phyloP scores from a whole-genome alignment of 345 rosid genomes.

The Toxicodendron radicans region DNA sequence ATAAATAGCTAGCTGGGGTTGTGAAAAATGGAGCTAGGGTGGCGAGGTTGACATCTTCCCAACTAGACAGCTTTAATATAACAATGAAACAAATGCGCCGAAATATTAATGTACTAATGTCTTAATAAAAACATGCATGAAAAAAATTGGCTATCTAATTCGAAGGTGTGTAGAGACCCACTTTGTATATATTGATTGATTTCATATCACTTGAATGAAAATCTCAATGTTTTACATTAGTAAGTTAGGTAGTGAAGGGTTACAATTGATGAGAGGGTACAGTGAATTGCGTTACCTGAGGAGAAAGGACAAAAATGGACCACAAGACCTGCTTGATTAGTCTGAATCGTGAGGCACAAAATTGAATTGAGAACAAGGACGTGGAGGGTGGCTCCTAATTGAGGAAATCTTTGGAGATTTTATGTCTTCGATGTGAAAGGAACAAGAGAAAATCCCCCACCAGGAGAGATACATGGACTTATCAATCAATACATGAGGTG shows the following conservation, averaged over 20 bases:
- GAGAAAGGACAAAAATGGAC: constrained; percentile 31
- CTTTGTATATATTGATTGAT: background rate
- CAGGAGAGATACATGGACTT: constrained; percentile 25
- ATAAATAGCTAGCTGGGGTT: constrained; percentile 10
- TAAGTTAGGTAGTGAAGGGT: constrained; percentile 1
- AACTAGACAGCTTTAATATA: constrained; percentile 14
- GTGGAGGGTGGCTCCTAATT: constrained; percentile 62
- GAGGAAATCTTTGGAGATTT: constrained; percentile 57
- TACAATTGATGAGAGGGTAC: constrained; percentile 21
- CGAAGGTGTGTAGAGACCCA: background rate
- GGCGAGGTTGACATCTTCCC: constrained; percentile 21
- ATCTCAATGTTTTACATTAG: constrained; percentile 9
- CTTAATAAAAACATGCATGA: constrained; percentile 12
- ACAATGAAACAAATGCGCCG: constrained; percentile 21
- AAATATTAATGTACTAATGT: constrained; percentile 19
- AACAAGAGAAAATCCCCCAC: constrained; percentile 43
- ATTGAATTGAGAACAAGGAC: constrained; percentile 34
- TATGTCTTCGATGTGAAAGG: constrained; percentile 40
- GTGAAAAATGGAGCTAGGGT: constrained; percentile 10
- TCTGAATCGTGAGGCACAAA: constrained; percentile 32
- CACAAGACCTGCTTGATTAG: constrained; percentile 30
- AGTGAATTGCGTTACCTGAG: background rate
- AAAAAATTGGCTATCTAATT: background rate
- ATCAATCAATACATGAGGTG: constrained; percentile 29
- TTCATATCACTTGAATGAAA: constrained; percentile 4